Percentiles rank a stretch among this genome's conserved stretches.
Evolutionary conservation across 345 rosid genomes (phyloP).

Genomic region (Citropsis articulata): DNA sequence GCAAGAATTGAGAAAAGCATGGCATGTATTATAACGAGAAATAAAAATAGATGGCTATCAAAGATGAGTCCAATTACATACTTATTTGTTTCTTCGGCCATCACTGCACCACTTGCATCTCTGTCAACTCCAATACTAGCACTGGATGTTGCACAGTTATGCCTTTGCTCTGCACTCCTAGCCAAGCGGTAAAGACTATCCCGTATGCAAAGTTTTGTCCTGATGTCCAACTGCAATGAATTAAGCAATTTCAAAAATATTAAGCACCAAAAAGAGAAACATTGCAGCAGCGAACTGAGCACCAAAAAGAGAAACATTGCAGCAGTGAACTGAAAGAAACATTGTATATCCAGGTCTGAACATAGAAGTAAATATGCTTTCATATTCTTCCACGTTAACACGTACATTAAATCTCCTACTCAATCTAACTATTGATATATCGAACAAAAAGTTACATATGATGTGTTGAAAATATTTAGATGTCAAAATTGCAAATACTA

Average conservation of each 20-base stretch:
- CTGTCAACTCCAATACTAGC: conserved; percentile 39
- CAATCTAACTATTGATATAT: conserved; percentile 3
- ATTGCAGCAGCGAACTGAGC: not conserved
- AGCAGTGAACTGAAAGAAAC: not conserved
- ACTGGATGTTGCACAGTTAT: conserved; percentile 39
- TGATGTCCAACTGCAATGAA: conserved; percentile 70
- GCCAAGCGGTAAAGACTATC: conserved; percentile 93
- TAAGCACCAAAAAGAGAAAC: not conserved
- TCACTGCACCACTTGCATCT: conserved; percentile 31
- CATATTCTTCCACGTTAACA: not conserved
- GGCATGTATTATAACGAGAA: not conserved
- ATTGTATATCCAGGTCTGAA: too few species aligned
- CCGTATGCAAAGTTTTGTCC: conserved; percentile 88
- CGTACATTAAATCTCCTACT: not conserved
- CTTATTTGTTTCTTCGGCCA: conserved; percentile 62
- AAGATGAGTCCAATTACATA: conserved; percentile 27
- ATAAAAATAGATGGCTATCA: not conserved
- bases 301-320: not conserved
- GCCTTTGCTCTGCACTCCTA: conserved; percentile 85
- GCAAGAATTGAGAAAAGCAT: not conserved
- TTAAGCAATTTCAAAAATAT: conserved; percentile 9
- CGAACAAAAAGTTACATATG: not conserved
- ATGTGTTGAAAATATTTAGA: not conserved
- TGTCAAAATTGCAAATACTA: not conserved
- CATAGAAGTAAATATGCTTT: not conserved